These are phyloP conservation scores for Fraxinus greggii DNA, from an alignment of 305 asterid species.

Conservation along the genomic window DNA sequence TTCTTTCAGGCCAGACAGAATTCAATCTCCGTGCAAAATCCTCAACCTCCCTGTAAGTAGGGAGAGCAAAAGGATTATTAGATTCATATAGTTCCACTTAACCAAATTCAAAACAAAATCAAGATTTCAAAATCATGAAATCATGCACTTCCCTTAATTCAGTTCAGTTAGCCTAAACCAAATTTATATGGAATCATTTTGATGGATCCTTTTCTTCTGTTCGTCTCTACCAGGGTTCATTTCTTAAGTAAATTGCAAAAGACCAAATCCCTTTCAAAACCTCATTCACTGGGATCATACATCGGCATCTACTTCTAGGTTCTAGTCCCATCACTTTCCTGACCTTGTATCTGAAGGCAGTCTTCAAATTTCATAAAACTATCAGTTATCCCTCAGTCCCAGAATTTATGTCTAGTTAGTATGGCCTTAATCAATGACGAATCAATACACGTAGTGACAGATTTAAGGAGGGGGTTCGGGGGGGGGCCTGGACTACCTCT, in stretches of 20 bases:
- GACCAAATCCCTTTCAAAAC: neutral
- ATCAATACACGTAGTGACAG: neutral
- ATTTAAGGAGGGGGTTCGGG: no score
- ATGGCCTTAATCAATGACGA: neutral
- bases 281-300: neutral
- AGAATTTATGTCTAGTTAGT: neutral
- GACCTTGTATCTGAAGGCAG: neutral
- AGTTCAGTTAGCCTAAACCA: neutral
- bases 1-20: constrained; percentile 53
- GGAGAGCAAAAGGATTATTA: neutral
- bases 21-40: constrained; percentile 55
- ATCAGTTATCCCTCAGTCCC: neutral
- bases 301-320: neutral
- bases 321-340: neutral
- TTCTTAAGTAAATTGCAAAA: neutral
- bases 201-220: neutral
- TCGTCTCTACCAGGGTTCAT: neutral
- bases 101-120: neutral
- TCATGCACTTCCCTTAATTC: neutral
- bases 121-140: neutral
- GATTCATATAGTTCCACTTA: neutral
- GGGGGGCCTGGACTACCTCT: no score
- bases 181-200: neutral
- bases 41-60: constrained; percentile 43
- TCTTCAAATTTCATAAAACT: neutral